Conservation (phyloP, 192 early-diverging fungal genomes). For the Backusella circina region DNA sequence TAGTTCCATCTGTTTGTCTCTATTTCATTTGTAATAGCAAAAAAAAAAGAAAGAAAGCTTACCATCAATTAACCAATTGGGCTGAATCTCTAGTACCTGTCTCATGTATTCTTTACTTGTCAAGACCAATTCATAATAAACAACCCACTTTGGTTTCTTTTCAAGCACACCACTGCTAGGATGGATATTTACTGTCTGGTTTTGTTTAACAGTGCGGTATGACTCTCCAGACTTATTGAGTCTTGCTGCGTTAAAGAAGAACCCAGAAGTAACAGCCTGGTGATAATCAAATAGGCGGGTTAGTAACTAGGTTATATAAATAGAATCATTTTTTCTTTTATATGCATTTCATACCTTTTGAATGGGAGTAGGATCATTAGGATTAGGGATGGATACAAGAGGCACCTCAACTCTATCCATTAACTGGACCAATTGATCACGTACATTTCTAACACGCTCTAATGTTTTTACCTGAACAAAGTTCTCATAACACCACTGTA, state of each 20-base stretch:
- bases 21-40: neutral
- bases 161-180: conserved; percentile 82
- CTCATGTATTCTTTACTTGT: conserved; percentile 96
- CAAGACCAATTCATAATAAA: conserved; percentile 92
- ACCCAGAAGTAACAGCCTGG: conserved; percentile 82
- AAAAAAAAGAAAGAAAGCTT: neutral
- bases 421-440: conserved; percentile 89
- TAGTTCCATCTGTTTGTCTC: neutral
- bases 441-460: conserved; percentile 84
- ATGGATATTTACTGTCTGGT: conserved; percentile 89
- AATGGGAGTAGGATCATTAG: conserved; percentile 81
- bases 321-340: neutral
- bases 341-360: conserved; percentile 60
- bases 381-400: conserved; percentile 78
- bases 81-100: conserved; percentile 88
- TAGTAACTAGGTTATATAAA: neutral
- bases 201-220: conserved; percentile 88
- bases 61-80: conserved; percentile 82
- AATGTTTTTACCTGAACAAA: conserved; percentile 92
- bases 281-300: neutral
- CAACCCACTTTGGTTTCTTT: conserved; percentile 79
- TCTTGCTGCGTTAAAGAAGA: conserved; percentile 92
- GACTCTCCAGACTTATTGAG: conserved; percentile 84
- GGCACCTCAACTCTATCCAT: conserved; percentile 92
- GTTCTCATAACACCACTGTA: conserved; percentile 97